phyloP scores from a whole-genome alignment of 345 rosid genomes.

The Diplotaxis tenuifolia region DNA sequence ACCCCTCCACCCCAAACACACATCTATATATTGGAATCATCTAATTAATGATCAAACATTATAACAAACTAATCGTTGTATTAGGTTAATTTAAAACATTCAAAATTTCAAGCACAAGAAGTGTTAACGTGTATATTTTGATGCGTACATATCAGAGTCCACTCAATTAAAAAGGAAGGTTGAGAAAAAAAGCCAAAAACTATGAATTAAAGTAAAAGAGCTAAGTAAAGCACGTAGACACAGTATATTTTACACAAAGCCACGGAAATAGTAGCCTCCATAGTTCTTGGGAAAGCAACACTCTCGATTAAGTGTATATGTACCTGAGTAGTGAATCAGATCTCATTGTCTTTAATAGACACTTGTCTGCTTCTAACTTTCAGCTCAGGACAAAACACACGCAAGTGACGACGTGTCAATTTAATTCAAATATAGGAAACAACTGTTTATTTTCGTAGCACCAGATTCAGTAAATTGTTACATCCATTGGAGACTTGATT shows the following conservation, averaged over 20 bases:
- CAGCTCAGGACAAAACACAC: constrained; percentile 6
- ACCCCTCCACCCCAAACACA: neutral
- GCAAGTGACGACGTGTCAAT: constrained; percentile 29
- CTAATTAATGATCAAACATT: neutral
- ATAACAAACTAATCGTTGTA: neutral
- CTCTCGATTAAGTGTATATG: constrained; percentile 35
- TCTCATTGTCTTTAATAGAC: constrained; percentile 28
- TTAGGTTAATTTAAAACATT: neutral
- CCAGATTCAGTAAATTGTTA: neutral
- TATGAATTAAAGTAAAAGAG: constrained; percentile 3
- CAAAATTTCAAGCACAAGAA: neutral
- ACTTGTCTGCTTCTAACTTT: constrained; percentile 32
- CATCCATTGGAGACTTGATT: neutral
- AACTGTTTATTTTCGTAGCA: neutral
- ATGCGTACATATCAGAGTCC: constrained; percentile 28
- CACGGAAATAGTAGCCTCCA: constrained; percentile 35
- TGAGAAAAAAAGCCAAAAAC: neutral
- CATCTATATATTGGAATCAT: neutral
- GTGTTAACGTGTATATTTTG: constrained; percentile 1
- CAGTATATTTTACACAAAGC: constrained; percentile 2
- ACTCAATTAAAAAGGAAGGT: constrained; percentile 7
- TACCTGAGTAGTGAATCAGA: constrained; percentile 31
- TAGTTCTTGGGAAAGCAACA: constrained; percentile 36
- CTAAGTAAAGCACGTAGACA: constrained; percentile 22
- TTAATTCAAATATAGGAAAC: constrained; percentile 17